Percentiles rank a stretch among this genome's conserved stretches.
Evolutionary conservation across 768 basidiomycete genomes (phyloP).

Genomic region (Mycena indigotica): DNA sequence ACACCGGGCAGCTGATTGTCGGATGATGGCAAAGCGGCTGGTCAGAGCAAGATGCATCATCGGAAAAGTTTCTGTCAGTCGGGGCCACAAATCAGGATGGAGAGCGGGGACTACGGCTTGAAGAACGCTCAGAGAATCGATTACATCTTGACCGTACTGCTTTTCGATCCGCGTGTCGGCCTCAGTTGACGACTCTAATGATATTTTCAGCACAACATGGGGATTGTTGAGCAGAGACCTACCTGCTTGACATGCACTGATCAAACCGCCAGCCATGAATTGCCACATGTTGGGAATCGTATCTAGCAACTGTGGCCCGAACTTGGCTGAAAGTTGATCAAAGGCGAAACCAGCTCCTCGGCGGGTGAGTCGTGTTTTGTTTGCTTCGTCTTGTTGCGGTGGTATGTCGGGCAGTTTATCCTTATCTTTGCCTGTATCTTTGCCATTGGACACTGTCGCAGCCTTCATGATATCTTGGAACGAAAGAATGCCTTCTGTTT

Average conservation of each 20-base stretch:
- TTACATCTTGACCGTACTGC: conserved; percentile 82
- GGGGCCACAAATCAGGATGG: conserved; percentile 67
- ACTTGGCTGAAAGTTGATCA: conserved; percentile 70
- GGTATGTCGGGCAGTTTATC: conserved; percentile 41
- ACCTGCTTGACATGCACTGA: conserved; percentile 71
- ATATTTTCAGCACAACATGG: not conserved
- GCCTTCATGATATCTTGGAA: conserved; percentile 51
- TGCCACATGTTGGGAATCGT: conserved; percentile 95
- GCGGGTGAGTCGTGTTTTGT: conserved; percentile 70
- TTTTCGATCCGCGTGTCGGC: conserved; percentile 70
- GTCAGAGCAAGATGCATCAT: conserved; percentile 75
- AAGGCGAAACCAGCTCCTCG: conserved; percentile 88
- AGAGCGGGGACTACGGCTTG: conserved; percentile 80
- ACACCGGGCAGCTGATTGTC: conserved; percentile 84
- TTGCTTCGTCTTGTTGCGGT: conserved; percentile 57
- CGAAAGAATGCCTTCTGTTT: conserved; percentile 75
- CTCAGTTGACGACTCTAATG: conserved; percentile 53
- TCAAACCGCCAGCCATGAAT: conserved; percentile 79
- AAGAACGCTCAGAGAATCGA: conserved; percentile 90
- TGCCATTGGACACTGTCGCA: conserved; percentile 31
- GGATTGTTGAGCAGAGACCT: conserved; percentile 25
- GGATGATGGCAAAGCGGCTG: conserved; percentile 86
- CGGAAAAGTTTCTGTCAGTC: conserved; percentile 74
- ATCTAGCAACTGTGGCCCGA: conserved; percentile 71
- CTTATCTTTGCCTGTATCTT: conserved; percentile 41